Evolutionary conservation across 805 yeast genomes (phyloP).

Genomic region (Candida takata): DNA sequence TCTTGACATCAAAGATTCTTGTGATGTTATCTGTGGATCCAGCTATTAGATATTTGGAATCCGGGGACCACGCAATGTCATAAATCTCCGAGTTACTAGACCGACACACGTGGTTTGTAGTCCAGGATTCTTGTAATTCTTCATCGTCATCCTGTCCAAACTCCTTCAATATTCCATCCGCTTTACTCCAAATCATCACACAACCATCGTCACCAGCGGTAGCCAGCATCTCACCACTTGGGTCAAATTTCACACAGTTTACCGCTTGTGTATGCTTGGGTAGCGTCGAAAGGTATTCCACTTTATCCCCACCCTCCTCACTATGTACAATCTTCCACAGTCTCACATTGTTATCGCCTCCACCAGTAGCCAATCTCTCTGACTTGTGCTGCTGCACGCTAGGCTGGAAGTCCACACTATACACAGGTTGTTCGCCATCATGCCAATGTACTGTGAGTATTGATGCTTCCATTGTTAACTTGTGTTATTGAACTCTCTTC

Average conservation of each 20-base stretch:
- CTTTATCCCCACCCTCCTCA: slow-evolving; percentile 27
- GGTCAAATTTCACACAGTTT: slow-evolving; percentile 78
- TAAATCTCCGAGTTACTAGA: slow-evolving; percentile 71
- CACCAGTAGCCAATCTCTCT: slow-evolving; percentile 73
- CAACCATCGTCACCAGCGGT: slow-evolving; percentile 96
- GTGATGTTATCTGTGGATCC: slow-evolving; percentile 90
- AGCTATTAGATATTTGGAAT: slow-evolving; percentile 64
- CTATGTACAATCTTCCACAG: slow-evolving; percentile 24
- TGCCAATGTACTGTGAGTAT: slow-evolving; percentile 67
- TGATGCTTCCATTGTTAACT: slow-evolving; percentile 30
- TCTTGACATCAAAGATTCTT: slow-evolving; percentile 52
- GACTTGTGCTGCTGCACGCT: slow-evolving; percentile 17
- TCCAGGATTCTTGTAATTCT: slow-evolving; percentile 70
- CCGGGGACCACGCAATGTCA: slow-evolving; percentile 92
- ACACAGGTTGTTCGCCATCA: slow-evolving; percentile 68
- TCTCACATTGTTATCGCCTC: slow-evolving; percentile 90
- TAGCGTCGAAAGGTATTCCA: slow-evolving; percentile 74
- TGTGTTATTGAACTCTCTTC: too few relatives aligned
- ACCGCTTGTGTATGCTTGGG: slow-evolving; percentile 92
- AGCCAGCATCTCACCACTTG: slow-evolving; percentile 65
- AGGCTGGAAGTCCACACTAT: slow-evolving; percentile 60
- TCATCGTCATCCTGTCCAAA: slow-evolving; percentile 47
- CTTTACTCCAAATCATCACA: slow-evolving; percentile 68
- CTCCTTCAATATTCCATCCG: slow-evolving; percentile 48
- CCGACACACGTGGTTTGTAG: slow-evolving; percentile 48